Evolutionary conservation across 805 yeast genomes (phyloP).

Genomic region (Barnettozyma sp.): DNA sequence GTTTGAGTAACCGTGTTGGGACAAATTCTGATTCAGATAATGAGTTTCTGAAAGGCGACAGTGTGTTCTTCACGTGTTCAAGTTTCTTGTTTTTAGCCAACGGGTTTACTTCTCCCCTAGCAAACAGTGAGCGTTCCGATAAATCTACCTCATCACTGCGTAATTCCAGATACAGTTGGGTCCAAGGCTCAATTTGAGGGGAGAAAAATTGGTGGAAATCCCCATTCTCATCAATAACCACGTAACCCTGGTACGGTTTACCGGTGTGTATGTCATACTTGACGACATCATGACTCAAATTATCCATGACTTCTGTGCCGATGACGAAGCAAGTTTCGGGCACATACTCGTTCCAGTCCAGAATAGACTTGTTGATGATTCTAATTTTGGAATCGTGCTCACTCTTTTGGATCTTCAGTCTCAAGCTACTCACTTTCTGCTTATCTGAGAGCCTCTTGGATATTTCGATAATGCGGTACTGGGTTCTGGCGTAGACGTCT

Average conservation of each 20-base stretch:
- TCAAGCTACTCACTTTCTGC: constrained; percentile 19
- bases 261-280: constrained; percentile 64
- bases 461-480: constrained; percentile 35
- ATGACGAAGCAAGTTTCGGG: constrained; percentile 67
- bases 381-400: constrained; percentile 53
- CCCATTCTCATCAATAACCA: constrained; percentile 61
- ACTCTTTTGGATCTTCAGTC: constrained; percentile 14
- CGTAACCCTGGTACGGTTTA: constrained; percentile 72
- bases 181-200: constrained; percentile 52
- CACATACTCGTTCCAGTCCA: constrained; percentile 60
- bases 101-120: constrained; percentile 43
- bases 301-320: constrained; percentile 80
- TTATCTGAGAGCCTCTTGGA: constrained; percentile 22
- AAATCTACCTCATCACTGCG: constrained; percentile 15
- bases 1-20: constrained; percentile 67
- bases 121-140: constrained; percentile 1
- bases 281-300: constrained; percentile 74
- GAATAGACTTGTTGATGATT: constrained; percentile 66
- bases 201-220: constrained; percentile 70
- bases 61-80: constrained; percentile 37
- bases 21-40: constrained; percentile 65
- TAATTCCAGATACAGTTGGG: constrained; percentile 47
- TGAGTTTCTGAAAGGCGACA: constrained; percentile 61
- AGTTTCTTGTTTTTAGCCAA: constrained; percentile 41
- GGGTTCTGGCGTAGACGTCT: constrained; percentile 61